phyloP scores from a whole-genome alignment of 768 basidiomycete species.

The Rhizopogon salebrosus region DNA sequence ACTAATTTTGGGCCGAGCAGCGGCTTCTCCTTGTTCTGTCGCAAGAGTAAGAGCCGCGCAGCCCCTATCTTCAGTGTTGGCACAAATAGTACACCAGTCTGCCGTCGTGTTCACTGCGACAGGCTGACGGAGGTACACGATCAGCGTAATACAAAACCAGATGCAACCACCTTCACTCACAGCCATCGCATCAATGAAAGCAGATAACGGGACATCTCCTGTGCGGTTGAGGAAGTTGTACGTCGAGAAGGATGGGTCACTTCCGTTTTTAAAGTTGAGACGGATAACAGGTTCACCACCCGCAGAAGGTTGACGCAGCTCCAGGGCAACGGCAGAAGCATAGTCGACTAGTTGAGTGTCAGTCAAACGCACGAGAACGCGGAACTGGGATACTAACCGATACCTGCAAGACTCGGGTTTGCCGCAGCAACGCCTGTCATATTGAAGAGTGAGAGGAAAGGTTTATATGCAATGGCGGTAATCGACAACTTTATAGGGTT shows the following conservation, averaged over 20 bases:
- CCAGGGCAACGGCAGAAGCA: slow-evolving; percentile 51
- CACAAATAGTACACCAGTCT: slow-evolving; percentile 57
- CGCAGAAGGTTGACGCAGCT: slow-evolving; percentile 46
- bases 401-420: slow-evolving; percentile 49
- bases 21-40: slow-evolving; percentile 22
- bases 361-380: neutral
- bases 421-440: slow-evolving; percentile 56
- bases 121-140: slow-evolving; percentile 31
- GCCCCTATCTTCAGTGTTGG: slow-evolving; percentile 51
- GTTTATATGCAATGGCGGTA: slow-evolving; percentile 68
- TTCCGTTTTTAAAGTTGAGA: slow-evolving; percentile 70
- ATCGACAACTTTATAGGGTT: slow-evolving; percentile 55
- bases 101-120: slow-evolving; percentile 45
- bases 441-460: slow-evolving; percentile 73
- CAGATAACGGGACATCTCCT: slow-evolving; percentile 50
- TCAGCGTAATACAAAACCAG: neutral
- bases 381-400: slow-evolving; percentile 36
- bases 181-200: slow-evolving; percentile 39
- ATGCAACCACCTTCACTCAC: slow-evolving; percentile 20
- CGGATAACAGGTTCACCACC: slow-evolving; percentile 49
- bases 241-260: slow-evolving; percentile 40
- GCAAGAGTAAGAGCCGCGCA: slow-evolving; percentile 43
- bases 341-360: slow-evolving; percentile 45
- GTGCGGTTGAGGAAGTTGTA: slow-evolving; percentile 42
- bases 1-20: slow-evolving; percentile 34